Percentiles rank a stretch among this genome's conserved stretches.
Conservation (phyloP, 2,329 filamentous ascomycete genomes). For the Ophiobolus disseminans region DNA sequence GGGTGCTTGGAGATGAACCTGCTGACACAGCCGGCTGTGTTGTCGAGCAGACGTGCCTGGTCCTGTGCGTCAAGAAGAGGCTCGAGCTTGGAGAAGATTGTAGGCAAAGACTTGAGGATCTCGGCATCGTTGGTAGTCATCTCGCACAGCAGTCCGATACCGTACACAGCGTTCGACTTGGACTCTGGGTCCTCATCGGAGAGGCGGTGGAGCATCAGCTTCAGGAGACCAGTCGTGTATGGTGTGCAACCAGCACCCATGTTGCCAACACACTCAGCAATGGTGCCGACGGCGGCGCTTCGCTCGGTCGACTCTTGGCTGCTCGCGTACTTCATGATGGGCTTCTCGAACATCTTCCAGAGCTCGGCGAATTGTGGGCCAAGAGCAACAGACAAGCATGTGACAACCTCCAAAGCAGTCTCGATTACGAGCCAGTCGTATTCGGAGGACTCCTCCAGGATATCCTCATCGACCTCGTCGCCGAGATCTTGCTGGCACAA, state of each 20-base stretch:
- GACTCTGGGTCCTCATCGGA: conserved; percentile 89
- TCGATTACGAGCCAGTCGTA: conserved; percentile 98
- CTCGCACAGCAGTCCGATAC: conserved; percentile 81
- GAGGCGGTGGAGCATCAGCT: conserved; percentile 83
- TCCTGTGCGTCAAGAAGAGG: conserved; percentile 78
- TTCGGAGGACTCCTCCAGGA: conserved; percentile 79
- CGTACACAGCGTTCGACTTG: conserved; percentile 95
- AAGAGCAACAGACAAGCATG: conserved; percentile 81
- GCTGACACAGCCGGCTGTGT: conserved; percentile 87
- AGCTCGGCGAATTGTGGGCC: conserved; percentile 82
- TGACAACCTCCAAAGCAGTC: conserved; percentile 89
- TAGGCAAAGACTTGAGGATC: conserved; percentile 75
- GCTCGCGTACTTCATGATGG: conserved; percentile 84
- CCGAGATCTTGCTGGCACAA: conserved; percentile 91
- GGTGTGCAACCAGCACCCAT: conserved; percentile 83
- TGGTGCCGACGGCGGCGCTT: conserved; percentile 86
- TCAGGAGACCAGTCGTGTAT: conserved; percentile 78
- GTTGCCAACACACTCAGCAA: conserved; percentile 87
- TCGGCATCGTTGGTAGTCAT: conserved; percentile 78
- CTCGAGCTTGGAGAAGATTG: conserved; percentile 85
- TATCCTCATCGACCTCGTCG: conserved; percentile 75
- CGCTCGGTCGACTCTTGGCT: conserved; percentile 88
- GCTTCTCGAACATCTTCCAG: conserved; percentile 96
- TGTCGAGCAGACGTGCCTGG: conserved; percentile 85
- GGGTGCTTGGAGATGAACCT: conserved; percentile 91